Evolutionary conservation across 2,329 filamentous ascomycete genomes (phyloP).

Genomic region (Pseudocercospora cruenta): DNA sequence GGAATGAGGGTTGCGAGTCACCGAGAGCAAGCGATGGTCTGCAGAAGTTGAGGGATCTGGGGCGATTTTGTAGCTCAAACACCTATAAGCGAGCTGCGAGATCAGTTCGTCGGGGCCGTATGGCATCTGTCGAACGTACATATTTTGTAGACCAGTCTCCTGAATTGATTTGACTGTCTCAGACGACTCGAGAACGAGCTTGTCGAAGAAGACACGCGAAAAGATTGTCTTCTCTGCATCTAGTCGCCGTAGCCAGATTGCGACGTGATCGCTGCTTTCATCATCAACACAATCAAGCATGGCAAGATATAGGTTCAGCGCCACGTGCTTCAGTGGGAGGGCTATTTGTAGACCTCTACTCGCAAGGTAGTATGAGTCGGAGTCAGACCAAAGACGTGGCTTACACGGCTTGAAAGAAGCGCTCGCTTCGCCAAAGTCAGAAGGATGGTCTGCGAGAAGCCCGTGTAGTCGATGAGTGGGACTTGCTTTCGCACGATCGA

Average conservation of each 20-base stretch:
- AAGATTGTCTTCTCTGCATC: background rate
- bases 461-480: slow-evolving; percentile 10
- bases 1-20: background rate
- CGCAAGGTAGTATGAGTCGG: background rate
- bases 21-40: background rate
- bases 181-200: background rate
- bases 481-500: background rate
- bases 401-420: background rate
- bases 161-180: background rate
- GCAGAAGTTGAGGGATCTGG: background rate
- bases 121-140: background rate
- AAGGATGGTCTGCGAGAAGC: slow-evolving; percentile 27
- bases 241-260: background rate
- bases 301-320: background rate
- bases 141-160: background rate
- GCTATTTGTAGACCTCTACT: background rate
- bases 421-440: background rate
- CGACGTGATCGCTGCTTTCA: background rate
- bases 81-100: background rate
- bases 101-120: background rate
- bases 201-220: background rate
- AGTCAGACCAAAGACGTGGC: background rate
- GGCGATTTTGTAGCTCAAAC: background rate
- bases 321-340: background rate
- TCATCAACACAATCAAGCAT: background rate